Percentiles rank a stretch among this genome's conserved stretches.
Evolutionary conservation across 2,329 filamentous ascomycete genomes (phyloP).

Genomic region (Emmonsia crescens): DNA sequence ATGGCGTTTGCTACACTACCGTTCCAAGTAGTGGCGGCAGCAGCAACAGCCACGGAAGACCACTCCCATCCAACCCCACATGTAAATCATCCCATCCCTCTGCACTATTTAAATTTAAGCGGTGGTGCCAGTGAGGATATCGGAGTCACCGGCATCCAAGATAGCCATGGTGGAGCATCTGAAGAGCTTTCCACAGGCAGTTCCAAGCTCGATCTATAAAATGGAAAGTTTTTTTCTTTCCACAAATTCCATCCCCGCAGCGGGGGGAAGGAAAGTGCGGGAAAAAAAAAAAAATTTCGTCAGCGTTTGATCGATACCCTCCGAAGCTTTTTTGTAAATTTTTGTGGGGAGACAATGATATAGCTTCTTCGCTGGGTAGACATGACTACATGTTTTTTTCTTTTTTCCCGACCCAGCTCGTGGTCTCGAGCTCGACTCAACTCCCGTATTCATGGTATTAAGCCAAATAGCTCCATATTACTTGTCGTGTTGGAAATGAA

Average conservation of each 20-base stretch:
- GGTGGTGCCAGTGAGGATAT: slow-evolving; percentile 77
- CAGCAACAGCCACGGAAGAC: background rate
- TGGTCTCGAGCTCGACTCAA: background rate
- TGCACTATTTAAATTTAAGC: slow-evolving; percentile 39
- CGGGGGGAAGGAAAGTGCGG: background rate
- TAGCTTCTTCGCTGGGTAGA: slow-evolving; percentile 88
- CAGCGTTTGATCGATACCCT: slow-evolving; percentile 49
- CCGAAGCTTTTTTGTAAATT: slow-evolving; percentile 56
- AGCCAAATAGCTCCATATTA: background rate
- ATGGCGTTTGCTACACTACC: background rate
- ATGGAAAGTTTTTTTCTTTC: slow-evolving; percentile 37
- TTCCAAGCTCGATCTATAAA: slow-evolving; percentile 88
- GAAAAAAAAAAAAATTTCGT: background rate
- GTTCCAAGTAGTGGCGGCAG: background rate
- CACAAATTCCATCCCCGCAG: background rate
- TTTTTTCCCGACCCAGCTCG: background rate
- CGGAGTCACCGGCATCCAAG: slow-evolving; percentile 94
- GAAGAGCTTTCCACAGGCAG: slow-evolving; percentile 98
- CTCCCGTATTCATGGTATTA: too few relatives aligned
- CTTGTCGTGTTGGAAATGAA: background rate
- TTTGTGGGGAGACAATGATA: slow-evolving; percentile 12
- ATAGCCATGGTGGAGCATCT: slow-evolving; percentile 95
- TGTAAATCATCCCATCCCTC: background rate
- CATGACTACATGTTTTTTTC: slow-evolving; percentile 5
- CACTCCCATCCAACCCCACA: background rate